These are phyloP conservation scores for Sphaerulina musiva DNA, from an alignment of 2,329 filamentous ascomycete species.

Conservation along the genomic window DNA sequence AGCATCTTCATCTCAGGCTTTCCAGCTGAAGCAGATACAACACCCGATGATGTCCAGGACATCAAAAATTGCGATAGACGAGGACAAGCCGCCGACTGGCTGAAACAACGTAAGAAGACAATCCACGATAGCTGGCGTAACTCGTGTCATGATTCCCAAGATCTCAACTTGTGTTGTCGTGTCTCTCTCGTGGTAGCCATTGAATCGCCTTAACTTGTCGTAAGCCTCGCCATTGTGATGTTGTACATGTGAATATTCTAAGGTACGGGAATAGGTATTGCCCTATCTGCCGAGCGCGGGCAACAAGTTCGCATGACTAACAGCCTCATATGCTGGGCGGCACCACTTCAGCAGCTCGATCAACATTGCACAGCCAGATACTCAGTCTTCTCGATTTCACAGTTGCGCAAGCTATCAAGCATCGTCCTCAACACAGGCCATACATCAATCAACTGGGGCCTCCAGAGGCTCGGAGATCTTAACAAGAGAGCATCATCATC, in stretches of 20 bases:
- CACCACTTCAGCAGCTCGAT: background rate
- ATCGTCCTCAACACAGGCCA: background rate
- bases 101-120: slow-evolving; percentile 17
- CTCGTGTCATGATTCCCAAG: slow-evolving; percentile 9
- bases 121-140: slow-evolving; percentile 13
- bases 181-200: background rate
- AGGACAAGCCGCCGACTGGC: slow-evolving; percentile 11
- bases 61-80: slow-evolving; percentile 10
- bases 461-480: background rate
- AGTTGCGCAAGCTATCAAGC: background rate
- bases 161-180: background rate
- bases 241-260: background rate
- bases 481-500: background rate
- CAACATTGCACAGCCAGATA: background rate
- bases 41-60: slow-evolving; percentile 1
- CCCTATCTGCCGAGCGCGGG: slow-evolving; percentile 5
- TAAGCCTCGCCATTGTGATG: background rate
- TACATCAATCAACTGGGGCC: background rate
- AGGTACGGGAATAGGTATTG: background rate
- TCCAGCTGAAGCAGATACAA: background rate
- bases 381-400: background rate
- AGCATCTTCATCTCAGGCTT: background rate
- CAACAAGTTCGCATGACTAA: slow-evolving; percentile 9
- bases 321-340: background rate
- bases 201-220: background rate